phyloP scores from a whole-genome alignment of 495 filamentous ascomycete genomes.

The Penicillium lividum region DNA sequence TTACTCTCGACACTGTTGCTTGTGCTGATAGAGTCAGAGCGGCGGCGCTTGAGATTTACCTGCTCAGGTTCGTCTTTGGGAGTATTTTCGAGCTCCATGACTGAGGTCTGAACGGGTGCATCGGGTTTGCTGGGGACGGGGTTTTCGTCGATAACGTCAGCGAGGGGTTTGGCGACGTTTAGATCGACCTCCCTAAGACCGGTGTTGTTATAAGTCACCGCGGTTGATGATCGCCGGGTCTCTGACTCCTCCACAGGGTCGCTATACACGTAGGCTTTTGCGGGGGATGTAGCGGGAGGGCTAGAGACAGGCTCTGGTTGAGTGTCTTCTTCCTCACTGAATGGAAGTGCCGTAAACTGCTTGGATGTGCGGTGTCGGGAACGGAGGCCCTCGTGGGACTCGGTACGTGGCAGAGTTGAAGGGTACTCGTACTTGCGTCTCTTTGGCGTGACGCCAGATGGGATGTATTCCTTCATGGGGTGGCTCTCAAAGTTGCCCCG shows the following conservation, averaged over 20 bases:
- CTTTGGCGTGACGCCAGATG: slow-evolving; percentile 84
- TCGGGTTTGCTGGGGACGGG: slow-evolving; percentile 23
- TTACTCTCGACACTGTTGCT: slow-evolving; percentile 35
- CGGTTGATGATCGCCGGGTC: slow-evolving; percentile 36
- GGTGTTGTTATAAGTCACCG: slow-evolving; percentile 43
- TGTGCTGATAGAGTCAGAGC: slow-evolving; percentile 38
- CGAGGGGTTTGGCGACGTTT: slow-evolving; percentile 48
- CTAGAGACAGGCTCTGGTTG: slow-evolving; percentile 22
- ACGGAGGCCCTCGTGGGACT: slow-evolving; percentile 66
- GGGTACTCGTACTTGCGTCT: slow-evolving; percentile 77
- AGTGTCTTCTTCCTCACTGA: slow-evolving; percentile 31
- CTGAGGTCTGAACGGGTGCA: slow-evolving; percentile 16
- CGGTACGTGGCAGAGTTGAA: slow-evolving; percentile 72
- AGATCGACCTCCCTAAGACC: slow-evolving; percentile 58
- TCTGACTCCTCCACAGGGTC: slow-evolving; percentile 47
- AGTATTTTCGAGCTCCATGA: slow-evolving; percentile 21
- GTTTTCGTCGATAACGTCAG: slow-evolving; percentile 24
- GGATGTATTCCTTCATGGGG: slow-evolving; percentile 70
- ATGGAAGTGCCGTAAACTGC: slow-evolving; percentile 38
- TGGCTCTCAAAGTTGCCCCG: slow-evolving; percentile 61
- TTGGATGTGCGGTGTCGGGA: slow-evolving; percentile 53
- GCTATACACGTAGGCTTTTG: slow-evolving; percentile 46
- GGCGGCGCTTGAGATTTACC: slow-evolving; percentile 54
- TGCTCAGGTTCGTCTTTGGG: slow-evolving; percentile 45
- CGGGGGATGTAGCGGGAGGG: slow-evolving; percentile 29